Evolutionary conservation across 2,329 filamentous ascomycete species (phyloP).

Genomic region (Myriosclerotinia scirpicola): DNA sequence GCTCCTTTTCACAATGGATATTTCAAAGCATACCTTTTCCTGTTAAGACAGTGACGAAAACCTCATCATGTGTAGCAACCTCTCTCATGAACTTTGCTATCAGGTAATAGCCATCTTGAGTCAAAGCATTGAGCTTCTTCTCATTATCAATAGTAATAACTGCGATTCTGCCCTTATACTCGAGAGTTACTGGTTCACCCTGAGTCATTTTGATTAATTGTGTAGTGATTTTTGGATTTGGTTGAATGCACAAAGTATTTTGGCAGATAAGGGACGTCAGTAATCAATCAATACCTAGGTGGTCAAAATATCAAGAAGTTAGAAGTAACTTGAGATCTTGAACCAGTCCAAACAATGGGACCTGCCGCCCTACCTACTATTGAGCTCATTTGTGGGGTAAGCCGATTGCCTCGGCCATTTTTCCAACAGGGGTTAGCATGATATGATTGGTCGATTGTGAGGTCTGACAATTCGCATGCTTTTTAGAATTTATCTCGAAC

Average conservation of each 20-base stretch:
- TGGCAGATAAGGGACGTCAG: background rate
- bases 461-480: background rate
- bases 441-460: conserved; percentile 17
- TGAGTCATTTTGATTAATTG: conserved; percentile 29
- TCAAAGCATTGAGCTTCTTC: conserved; percentile 84
- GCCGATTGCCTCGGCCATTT: conserved; percentile 10
- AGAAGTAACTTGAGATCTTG: background rate
- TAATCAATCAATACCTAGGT: too few relatives aligned
- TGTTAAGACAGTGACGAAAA: conserved; percentile 81
- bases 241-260: background rate
- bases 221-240: background rate
- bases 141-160: conserved; percentile 84
- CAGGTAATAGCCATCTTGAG: conserved; percentile 70
- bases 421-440: background rate
- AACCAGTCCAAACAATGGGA: background rate
- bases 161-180: conserved; percentile 69
- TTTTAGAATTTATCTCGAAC: background rate
- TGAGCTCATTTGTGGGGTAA: conserved; percentile 11
- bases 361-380: background rate
- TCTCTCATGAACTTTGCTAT: conserved; percentile 73
- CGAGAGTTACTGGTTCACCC: conserved; percentile 43
- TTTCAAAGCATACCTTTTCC: conserved; percentile 65
- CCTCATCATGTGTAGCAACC: conserved; percentile 74
- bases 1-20: conserved; percentile 21
- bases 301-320: background rate